phyloP scores from a whole-genome alignment of 192 early-diverging fungal species.

The Backusella sp. region DNA sequence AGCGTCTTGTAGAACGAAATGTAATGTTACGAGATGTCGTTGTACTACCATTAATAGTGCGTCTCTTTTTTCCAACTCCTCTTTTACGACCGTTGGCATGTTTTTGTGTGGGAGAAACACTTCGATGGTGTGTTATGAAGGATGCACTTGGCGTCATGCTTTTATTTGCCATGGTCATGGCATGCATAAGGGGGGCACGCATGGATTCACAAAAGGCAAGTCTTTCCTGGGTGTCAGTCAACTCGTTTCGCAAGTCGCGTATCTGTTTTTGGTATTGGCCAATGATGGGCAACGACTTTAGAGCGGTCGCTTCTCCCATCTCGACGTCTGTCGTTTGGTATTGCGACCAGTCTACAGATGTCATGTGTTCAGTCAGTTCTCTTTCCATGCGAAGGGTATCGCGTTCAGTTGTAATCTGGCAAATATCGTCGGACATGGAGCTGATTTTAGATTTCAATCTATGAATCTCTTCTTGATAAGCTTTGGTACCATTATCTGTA shows the following conservation, averaged over 20 bases:
- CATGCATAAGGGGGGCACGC: conserved; percentile 18
- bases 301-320: background rate
- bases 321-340: background rate
- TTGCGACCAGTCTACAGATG: background rate
- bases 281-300: conserved; percentile 18
- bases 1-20: conserved; percentile 1
- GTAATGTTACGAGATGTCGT: conserved; percentile 12
- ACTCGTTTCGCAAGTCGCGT: conserved; percentile 23
- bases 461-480: conserved; percentile 31
- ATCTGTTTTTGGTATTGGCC: conserved; percentile 27
- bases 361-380: conserved; percentile 15
- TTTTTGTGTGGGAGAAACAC: background rate
- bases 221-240: conserved; percentile 34
- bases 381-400: conserved; percentile 51
- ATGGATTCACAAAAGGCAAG: conserved; percentile 26
- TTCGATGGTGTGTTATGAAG: background rate
- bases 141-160: background rate
- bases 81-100: background rate
- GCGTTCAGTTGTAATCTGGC: conserved; percentile 42
- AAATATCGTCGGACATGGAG: conserved; percentile 39
- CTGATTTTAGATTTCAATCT: conserved; percentile 43
- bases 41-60: conserved; percentile 5
- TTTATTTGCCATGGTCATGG: background rate
- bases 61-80: conserved; percentile 7
- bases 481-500: background rate